These are phyloP conservation scores for Rhizophora mangle DNA, from an alignment of 345 rosid species.

Conservation along the genomic window DNA sequence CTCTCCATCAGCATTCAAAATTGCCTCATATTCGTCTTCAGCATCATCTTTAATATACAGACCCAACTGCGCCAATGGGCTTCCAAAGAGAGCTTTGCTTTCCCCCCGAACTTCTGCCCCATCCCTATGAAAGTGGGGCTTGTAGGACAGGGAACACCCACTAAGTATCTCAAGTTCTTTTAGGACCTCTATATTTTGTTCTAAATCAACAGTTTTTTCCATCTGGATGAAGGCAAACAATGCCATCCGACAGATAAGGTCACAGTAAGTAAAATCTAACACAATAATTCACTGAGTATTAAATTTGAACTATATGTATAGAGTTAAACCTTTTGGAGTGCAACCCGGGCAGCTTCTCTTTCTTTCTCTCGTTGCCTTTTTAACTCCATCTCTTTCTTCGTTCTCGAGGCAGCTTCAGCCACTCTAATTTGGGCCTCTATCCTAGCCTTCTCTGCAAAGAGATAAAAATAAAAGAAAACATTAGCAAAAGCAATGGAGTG, in stretches of 20 bases:
- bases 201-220: slow-evolving; percentile 51
- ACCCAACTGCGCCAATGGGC: slow-evolving; percentile 56
- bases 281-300: too few species aligned
- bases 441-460: slow-evolving; percentile 56
- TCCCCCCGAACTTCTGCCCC: slow-evolving; percentile 25
- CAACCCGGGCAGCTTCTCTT: slow-evolving; percentile 69
- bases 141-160: slow-evolving; percentile 40
- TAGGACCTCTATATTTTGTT: slow-evolving; percentile 38
- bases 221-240: slow-evolving; percentile 35
- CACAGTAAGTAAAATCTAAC: too few species aligned
- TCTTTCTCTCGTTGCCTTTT: slow-evolving; percentile 56
- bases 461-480: background rate
- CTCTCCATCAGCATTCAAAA: slow-evolving; percentile 42
- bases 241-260: background rate
- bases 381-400: slow-evolving; percentile 50
- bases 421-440: slow-evolving; percentile 73
- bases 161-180: slow-evolving; percentile 53
- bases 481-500: too few species aligned
- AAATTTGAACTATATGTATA: background rate
- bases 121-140: slow-evolving; percentile 7
- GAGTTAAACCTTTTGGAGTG: slow-evolving; percentile 50
- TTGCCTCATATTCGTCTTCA: slow-evolving; percentile 23
- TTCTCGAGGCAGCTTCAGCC: slow-evolving; percentile 51
- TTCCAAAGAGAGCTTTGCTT: slow-evolving; percentile 20
- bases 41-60: slow-evolving; percentile 51